Evolutionary conservation across 139 green algal species (phyloP), one percentile per base, ranked within the genome.

Genomic region (Tetratostichococcus sp.): DNA sequence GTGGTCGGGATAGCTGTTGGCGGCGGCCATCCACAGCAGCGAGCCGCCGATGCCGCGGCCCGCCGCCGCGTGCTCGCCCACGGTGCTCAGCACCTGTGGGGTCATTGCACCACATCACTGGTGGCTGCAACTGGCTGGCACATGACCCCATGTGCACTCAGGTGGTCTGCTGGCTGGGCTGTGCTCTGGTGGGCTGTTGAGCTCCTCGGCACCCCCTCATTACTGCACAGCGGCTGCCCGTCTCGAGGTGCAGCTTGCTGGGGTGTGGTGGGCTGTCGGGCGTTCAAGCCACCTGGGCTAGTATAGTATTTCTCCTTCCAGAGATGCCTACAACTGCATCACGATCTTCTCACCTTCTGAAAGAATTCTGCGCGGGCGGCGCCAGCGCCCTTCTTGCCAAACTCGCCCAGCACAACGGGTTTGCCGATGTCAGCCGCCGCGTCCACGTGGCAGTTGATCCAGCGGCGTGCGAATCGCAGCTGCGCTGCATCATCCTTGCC

Each of bases 351-450:
- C 39, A 86, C 82, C 78, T 80, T 76, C 28, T 77, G 42, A 32
- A 80, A 84, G 62, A 84, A 78, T 23, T 39, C 35, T 33, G 65
- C 71, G 17, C 82, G 71, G 21, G 28, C 59, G 6, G 28, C 2
- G 14, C 75, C 82, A 59, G 43, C 70, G 1, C 71, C 50, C 67
- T 84, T 86, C 75, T 86, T 89, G 26, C 87, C 87, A 81, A 89
- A 91, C 57, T 92, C 87, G 19, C 72, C 71, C 26, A 92, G 65
- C 65, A 87, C 77, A 57, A 92, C 79, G 14, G 87, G 87, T 72
- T 92, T 92, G 16, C 77, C 33, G 31, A 92, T 76, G 30, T 67
- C 26, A 25, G 68, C 16, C 14, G 67, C 65, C 39, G 69, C 28
- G 58, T 84, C 67, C 33, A 80, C 43, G 70, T 88, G 83, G 30